Evolutionary conservation across 2,329 filamentous ascomycete species (phyloP).

Genomic region (Ophiostoma tasmaniense): DNA sequence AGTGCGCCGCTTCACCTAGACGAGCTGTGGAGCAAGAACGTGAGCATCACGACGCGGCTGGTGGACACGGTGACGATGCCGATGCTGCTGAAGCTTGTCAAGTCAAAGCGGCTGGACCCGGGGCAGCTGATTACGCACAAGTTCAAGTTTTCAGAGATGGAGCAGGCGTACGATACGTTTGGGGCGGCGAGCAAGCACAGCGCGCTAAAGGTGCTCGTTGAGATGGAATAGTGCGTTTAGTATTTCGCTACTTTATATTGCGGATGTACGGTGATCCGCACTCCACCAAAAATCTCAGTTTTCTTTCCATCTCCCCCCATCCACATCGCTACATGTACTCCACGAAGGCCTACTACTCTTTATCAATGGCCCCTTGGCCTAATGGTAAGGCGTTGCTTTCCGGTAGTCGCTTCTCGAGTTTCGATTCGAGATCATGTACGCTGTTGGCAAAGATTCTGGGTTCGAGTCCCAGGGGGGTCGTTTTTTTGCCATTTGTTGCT

Average conservation of each 20-base stretch:
- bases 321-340: not conserved
- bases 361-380: constrained; percentile 20
- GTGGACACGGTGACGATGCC: constrained; percentile 41
- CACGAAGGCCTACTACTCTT: not conserved
- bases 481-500: constrained; percentile 16
- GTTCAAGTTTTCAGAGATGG: constrained; percentile 36
- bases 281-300: not conserved
- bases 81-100: constrained; percentile 39
- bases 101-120: constrained; percentile 34
- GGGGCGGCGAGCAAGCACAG: constrained; percentile 33
- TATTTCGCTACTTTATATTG: not conserved
- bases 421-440: not conserved
- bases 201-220: constrained; percentile 38
- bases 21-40: constrained; percentile 46
- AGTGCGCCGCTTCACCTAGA: constrained; percentile 45
- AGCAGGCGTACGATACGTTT: constrained; percentile 38
- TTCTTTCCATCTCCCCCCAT: not conserved
- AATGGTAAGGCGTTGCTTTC: constrained; percentile 16
- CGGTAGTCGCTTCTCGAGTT: constrained; percentile 9
- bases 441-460: constrained; percentile 23
- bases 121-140: constrained; percentile 38
- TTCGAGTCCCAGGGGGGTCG: constrained; percentile 23
- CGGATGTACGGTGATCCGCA: not conserved
- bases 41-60: constrained; percentile 40
- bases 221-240: constrained; percentile 22